These are phyloP conservation scores for Penicillium verhagenii DNA, from an alignment of 495 filamentous ascomycete genomes.

Conservation along the genomic window DNA sequence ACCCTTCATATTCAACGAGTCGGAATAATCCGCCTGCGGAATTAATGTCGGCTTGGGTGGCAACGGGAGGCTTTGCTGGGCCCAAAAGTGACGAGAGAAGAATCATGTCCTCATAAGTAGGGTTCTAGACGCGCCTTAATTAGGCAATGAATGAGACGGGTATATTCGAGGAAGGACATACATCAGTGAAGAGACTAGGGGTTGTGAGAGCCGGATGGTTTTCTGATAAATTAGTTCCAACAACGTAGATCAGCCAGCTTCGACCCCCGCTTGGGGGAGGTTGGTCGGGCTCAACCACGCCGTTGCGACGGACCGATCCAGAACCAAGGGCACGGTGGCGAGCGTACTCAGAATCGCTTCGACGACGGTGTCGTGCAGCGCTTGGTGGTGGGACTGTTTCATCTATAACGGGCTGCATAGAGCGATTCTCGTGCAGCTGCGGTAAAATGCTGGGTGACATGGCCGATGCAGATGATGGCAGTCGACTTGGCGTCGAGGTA, in stretches of 20 bases:
- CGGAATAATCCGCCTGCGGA: slow-evolving; percentile 61
- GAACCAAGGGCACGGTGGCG: slow-evolving; percentile 60
- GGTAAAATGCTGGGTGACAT: slow-evolving; percentile 35
- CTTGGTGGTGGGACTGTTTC: slow-evolving; percentile 25
- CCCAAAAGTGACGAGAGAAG: slow-evolving; percentile 69
- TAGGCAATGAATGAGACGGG: background rate
- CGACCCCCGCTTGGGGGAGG: slow-evolving; percentile 49
- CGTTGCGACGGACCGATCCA: slow-evolving; percentile 62
- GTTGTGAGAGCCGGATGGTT: slow-evolving; percentile 76
- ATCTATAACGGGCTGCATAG: slow-evolving; percentile 35
- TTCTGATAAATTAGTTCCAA: slow-evolving; percentile 72
- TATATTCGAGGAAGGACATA: slow-evolving; percentile 27
- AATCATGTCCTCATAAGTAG: slow-evolving; percentile 80
- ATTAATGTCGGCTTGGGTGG: slow-evolving; percentile 63
- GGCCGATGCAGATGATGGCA: slow-evolving; percentile 54
- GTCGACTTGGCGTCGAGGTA: slow-evolving; percentile 53
- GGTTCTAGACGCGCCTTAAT: slow-evolving; percentile 46
- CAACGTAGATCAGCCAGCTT: slow-evolving; percentile 79
- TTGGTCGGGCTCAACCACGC: slow-evolving; percentile 65
- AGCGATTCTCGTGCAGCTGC: slow-evolving; percentile 33
- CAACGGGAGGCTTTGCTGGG: slow-evolving; percentile 73
- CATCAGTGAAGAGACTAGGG: slow-evolving; percentile 74
- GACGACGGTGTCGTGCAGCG: slow-evolving; percentile 51
- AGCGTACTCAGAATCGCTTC: slow-evolving; percentile 63
- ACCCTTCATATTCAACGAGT: slow-evolving; percentile 45